Evolutionary conservation across 1,284 basidiomycete genomes (phyloP), one percentile per base, ranked within the genome.

Genomic region (Ceratorhiza oryzae-sativae): DNA sequence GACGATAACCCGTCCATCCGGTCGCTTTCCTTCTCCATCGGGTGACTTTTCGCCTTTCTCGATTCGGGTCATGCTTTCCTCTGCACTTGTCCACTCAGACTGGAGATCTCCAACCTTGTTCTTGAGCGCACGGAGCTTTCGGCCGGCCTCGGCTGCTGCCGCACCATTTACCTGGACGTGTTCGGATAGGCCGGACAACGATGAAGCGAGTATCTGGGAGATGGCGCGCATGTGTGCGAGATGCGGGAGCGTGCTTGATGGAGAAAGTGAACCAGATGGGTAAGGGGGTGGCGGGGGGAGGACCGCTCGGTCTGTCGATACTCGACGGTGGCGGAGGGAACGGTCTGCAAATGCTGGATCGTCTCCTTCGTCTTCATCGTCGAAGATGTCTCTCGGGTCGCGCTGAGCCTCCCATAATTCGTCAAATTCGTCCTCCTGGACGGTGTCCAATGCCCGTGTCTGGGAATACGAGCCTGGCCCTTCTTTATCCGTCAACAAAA

Each of bases 131-230:
- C 92, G 88, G 68, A 93, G 88, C 80, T 90, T 92, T 60, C 91
- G 84, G 53, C 91, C 92, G 1, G 92, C 90, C 73, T 93, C 92
- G 1, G 91, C 87, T 10, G 91, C 91, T 2, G 89, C 90, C 0
- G 90, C 92, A 20, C 90, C 87, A 76, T 92, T 92, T 59, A 93
- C 90, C 78, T 93, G 91, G 9, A 91, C 90, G 73, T 93, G 91
- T 77, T 93, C 91, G n/a, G 91, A 92, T 75, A 93, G 87, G 41
- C 87, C 86, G 2, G 87, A 85, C 45, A 93, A 84, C 8, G 91
- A 90, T n/a, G 87, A 82, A 48, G 89, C 87, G 55, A 93, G 85
- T 3, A 90, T 88, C 18, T 87, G 81, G 0, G 91, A 93, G 77
- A 88, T 86, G 27, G 87, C 85, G 45, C 91, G 89, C 71, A 93